Conservation (phyloP, 768 basidiomycete genomes). For the Neoboletus subvelutipes region DNA sequence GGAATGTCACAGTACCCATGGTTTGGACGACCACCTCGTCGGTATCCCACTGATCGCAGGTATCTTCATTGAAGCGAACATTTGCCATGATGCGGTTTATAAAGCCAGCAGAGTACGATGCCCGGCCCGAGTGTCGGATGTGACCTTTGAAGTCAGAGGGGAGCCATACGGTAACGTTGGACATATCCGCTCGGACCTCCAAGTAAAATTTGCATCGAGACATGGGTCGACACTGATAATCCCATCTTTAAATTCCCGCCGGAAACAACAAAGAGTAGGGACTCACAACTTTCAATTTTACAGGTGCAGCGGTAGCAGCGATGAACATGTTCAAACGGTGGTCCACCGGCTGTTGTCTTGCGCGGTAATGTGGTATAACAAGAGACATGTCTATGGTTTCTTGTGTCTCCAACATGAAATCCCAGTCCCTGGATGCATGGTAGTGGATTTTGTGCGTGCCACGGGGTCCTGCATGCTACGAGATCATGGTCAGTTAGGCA, state of each 20-base stretch:
- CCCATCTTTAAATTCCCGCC: background rate
- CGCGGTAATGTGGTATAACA: conserved; percentile 76
- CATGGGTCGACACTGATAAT: conserved; percentile 54
- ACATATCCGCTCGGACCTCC: conserved; percentile 61
- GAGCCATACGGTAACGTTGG: conserved; percentile 73
- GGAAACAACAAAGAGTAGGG: background rate
- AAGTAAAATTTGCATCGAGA: conserved; percentile 58
- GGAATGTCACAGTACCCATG: conserved; percentile 60
- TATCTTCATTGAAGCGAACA: conserved; percentile 46
- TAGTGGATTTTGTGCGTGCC: conserved; percentile 70
- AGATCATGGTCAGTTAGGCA: conserved; percentile 2
- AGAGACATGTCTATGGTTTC: conserved; percentile 63
- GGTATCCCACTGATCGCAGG: conserved; percentile 37
- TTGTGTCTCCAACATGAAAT: conserved; percentile 58
- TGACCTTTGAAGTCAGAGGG: conserved; percentile 77
- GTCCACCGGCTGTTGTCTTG: conserved; percentile 66
- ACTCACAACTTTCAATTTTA: conserved; percentile 76
- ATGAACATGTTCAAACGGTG: conserved; percentile 74
- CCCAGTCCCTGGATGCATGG: conserved; percentile 58
- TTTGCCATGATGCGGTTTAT: conserved; percentile 63
- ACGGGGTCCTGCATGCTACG: conserved; percentile 31
- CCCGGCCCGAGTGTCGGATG: conserved; percentile 54
- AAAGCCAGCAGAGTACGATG: conserved; percentile 69
- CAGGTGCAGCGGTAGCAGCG: conserved; percentile 47
- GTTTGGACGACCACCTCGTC: conserved; percentile 68